A percentile compares a stretch with the other conserved stretches of the same genome.
These are phyloP conservation scores for Russula olivacea DNA, from an alignment of 768 basidiomycete genomes.

Conservation along the genomic window DNA sequence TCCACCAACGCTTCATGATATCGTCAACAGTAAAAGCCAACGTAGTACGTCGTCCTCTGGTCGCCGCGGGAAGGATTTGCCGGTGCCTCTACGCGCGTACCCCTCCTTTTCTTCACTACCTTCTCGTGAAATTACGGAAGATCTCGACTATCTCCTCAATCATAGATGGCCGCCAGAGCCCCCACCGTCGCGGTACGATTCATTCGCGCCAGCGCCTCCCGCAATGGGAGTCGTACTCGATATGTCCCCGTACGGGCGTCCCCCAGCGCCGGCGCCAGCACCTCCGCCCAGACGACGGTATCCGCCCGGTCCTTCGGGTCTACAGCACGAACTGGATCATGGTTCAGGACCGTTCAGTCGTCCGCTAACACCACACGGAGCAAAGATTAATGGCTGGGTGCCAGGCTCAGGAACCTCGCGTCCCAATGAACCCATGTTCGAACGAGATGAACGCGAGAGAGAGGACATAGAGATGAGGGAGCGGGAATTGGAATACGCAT, in stretches of 20 bases:
- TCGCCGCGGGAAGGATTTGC: constrained; percentile 21
- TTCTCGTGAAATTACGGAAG: constrained; percentile 30
- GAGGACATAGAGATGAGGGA: constrained; percentile 25
- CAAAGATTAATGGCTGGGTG: constrained; percentile 22
- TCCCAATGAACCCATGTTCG: constrained; percentile 8
- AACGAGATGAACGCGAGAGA: constrained; percentile 23
- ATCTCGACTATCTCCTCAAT: constrained; percentile 31
- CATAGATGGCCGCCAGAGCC: constrained; percentile 27
- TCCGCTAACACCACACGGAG: constrained; percentile 17
- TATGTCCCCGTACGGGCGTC: constrained; percentile 14
- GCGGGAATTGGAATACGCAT: constrained; percentile 27
- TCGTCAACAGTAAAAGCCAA: constrained; percentile 57
- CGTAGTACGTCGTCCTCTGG: constrained; percentile 33
- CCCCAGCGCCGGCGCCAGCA: constrained; percentile 4
- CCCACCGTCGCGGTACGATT: constrained; percentile 13
- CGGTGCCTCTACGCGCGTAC: constrained; percentile 26
- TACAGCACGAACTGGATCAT: constrained; percentile 22
- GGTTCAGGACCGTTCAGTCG: constrained; percentile 20
- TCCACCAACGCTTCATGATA: constrained; percentile 60
- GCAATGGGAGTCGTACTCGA: constrained; percentile 19
- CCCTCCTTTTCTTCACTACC: constrained; percentile 32
- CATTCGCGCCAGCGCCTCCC: constrained; percentile 10
- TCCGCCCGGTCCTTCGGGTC: constrained; percentile 20
- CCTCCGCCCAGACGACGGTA: constrained; percentile 18
- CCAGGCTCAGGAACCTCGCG: constrained; percentile 4